Conservation (phyloP, 1,139 yeast species). For the Candida frijolesensis region DNA sequence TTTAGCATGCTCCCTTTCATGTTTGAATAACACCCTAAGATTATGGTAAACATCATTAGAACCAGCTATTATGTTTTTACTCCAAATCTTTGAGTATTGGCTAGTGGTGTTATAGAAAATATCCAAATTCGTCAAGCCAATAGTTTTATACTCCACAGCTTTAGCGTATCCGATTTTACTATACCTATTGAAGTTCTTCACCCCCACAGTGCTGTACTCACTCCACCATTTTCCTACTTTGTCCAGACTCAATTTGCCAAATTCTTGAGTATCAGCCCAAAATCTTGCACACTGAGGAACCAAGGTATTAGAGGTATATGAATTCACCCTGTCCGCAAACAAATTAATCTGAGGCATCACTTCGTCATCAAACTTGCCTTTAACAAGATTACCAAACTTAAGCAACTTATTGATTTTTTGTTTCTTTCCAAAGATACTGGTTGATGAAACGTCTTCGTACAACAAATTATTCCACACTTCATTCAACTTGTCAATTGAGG, state of each 20-base stretch:
- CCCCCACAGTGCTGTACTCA: constrained; percentile 4
- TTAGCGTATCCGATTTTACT: constrained; percentile 4
- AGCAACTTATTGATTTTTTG: constrained; percentile 11
- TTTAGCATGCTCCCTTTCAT: background rate
- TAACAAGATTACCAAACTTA: constrained; percentile 5
- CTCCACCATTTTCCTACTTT: constrained; percentile 1
- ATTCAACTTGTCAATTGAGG: constrained; percentile 13
- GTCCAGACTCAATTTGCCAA: background rate
- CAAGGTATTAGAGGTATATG: background rate
- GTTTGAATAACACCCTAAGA: background rate
- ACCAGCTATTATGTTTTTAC: background rate
- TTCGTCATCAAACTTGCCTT: background rate
- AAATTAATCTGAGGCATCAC: background rate
- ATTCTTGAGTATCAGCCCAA: constrained; percentile 1
- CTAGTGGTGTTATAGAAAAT: background rate
- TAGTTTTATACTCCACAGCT: background rate
- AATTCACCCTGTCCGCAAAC: background rate
- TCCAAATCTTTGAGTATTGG: background rate
- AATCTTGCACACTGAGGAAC: background rate
- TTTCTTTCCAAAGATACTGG: constrained; percentile 8
- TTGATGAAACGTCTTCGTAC: constrained; percentile 16
- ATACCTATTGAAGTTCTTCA: background rate
- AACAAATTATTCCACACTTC: constrained; percentile 15
- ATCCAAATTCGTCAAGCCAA: constrained; percentile 4
- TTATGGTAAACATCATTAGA: background rate